A percentile compares a stretch with the other conserved stretches of the same genome.
phyloP scores from a whole-genome alignment of 495 filamentous ascomycete genomes.

The Neurospora sp. region DNA sequence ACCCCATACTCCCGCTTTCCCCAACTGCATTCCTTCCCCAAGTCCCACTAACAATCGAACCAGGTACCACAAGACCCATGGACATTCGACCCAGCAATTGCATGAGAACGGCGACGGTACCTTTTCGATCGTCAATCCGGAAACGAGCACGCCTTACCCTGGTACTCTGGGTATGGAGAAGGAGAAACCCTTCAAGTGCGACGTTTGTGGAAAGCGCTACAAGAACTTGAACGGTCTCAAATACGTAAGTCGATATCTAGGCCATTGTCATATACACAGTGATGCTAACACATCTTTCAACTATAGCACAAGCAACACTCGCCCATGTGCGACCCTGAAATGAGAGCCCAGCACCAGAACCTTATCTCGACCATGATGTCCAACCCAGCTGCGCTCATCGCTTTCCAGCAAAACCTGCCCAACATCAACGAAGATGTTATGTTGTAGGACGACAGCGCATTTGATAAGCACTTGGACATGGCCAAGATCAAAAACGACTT shows the following conservation, averaged over 20 bases:
- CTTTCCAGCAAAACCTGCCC: conserved; percentile 26
- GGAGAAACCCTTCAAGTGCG: conserved; percentile 96
- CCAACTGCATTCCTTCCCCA: not conserved
- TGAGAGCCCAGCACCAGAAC: conserved; percentile 27
- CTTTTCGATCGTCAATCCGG: conserved; percentile 95
- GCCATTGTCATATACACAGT: not conserved
- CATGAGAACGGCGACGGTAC: conserved; percentile 94
- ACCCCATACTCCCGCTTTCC: conserved; percentile 6
- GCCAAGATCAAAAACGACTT: not conserved
- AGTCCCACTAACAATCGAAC: conserved; percentile 25
- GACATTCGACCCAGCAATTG: conserved; percentile 90
- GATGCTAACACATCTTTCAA: conserved; percentile 1
- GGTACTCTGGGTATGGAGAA: conserved; percentile 99
- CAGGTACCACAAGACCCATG: conserved; percentile 71
- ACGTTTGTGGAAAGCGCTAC: conserved; percentile 94
- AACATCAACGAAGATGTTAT: conserved; percentile 40
- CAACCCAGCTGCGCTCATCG: conserved; percentile 19
- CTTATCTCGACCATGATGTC: conserved; percentile 30
- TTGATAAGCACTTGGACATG: not conserved
- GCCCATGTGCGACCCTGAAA: conserved; percentile 51
- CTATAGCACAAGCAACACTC: conserved; percentile 68
- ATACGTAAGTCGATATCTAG: conserved; percentile 44
- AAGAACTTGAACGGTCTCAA: conserved; percentile 97
- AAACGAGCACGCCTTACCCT: conserved; percentile 86
- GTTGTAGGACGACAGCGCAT: conserved; percentile 17